Percentiles rank a stretch among this genome's conserved stretches.
phyloP scores from a whole-genome alignment of 139 green algal species.

The Chlamydomonas incerta region DNA sequence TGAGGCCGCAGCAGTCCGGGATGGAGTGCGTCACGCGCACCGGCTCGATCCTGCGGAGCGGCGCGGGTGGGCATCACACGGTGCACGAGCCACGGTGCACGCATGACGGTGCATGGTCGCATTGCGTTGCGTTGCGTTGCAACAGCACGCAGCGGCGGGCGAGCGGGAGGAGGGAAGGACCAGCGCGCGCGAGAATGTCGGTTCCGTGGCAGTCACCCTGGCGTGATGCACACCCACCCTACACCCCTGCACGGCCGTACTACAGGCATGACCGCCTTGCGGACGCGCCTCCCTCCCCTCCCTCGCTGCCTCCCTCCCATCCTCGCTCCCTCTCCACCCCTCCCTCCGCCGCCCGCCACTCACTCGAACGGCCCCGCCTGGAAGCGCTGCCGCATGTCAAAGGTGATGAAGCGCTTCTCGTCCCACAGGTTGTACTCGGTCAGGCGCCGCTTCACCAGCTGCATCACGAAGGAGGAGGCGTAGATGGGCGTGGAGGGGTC shows the following conservation, averaged over 20 bases:
- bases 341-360: background rate
- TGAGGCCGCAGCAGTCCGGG: slow-evolving; percentile 95
- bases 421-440: slow-evolving; percentile 95
- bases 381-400: slow-evolving; percentile 77
- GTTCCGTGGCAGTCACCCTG: too few relatives aligned
- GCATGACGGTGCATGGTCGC: too few relatives aligned
- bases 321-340: background rate
- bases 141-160: too few relatives aligned
- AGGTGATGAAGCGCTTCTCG: slow-evolving; percentile 71
- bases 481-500: slow-evolving; percentile 95
- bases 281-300: too few relatives aligned
- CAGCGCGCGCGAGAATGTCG: too few relatives aligned
- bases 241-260: too few relatives aligned
- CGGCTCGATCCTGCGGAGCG: slow-evolving; percentile 73
- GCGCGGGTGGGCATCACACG: background rate
- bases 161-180: too few relatives aligned
- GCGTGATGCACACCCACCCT: too few relatives aligned
- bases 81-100: too few relatives aligned
- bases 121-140: too few relatives aligned
- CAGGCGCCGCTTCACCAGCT: slow-evolving; percentile 91
- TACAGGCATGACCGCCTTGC: too few relatives aligned
- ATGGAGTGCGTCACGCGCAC: slow-evolving; percentile 98
- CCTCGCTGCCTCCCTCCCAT: too few relatives aligned
- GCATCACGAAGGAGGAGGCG: slow-evolving; percentile 90
- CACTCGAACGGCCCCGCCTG: slow-evolving; percentile 85